Percentiles rank a stretch among this genome's conserved stretches.
These are phyloP conservation scores for Penicillium janthinellum DNA, from an alignment of 2,329 filamentous ascomycete genomes.

Conservation along the genomic window DNA sequence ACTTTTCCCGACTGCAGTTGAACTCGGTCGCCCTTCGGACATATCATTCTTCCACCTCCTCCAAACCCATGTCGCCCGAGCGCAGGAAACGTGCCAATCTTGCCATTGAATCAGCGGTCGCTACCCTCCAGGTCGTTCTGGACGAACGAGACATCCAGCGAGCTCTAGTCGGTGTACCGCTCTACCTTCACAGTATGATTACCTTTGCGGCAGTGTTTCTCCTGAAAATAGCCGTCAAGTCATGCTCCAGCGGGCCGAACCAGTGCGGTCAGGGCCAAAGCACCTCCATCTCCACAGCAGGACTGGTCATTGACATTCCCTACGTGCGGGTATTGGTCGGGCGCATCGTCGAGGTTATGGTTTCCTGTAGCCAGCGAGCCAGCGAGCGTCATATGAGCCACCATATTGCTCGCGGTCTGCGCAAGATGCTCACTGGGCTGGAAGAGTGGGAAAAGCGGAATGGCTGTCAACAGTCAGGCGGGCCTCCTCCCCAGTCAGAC, in stretches of 20 bases:
- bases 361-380: conserved; percentile 41
- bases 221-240: conserved; percentile 47
- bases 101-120: conserved; percentile 47
- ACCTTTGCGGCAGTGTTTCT: conserved; percentile 51
- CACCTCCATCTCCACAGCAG: conserved; percentile 43
- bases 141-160: conserved; percentile 48
- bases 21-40: conserved; percentile 54
- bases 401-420: conserved; percentile 42
- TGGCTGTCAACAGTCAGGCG: conserved; percentile 23
- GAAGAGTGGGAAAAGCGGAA: conserved; percentile 44
- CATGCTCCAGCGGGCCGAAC: conserved; percentile 34
- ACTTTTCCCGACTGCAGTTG: conserved; percentile 55
- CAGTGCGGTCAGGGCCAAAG: conserved; percentile 39
- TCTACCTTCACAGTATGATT: conserved; percentile 52
- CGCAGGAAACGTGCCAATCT: conserved; percentile 49
- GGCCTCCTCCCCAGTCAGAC: conserved; percentile 27
- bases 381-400: conserved; percentile 46
- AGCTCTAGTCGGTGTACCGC: conserved; percentile 46
- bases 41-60: conserved; percentile 42
- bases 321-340: conserved; percentile 41
- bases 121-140: conserved; percentile 45
- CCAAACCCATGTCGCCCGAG: conserved; percentile 46
- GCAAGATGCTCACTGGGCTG: conserved; percentile 43
- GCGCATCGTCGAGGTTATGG: conserved; percentile 41
- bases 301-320: conserved; percentile 36